Evolutionary conservation across 129 eudicot genomes (phyloP).

Genomic region (Helianthus tuberosus): DNA sequence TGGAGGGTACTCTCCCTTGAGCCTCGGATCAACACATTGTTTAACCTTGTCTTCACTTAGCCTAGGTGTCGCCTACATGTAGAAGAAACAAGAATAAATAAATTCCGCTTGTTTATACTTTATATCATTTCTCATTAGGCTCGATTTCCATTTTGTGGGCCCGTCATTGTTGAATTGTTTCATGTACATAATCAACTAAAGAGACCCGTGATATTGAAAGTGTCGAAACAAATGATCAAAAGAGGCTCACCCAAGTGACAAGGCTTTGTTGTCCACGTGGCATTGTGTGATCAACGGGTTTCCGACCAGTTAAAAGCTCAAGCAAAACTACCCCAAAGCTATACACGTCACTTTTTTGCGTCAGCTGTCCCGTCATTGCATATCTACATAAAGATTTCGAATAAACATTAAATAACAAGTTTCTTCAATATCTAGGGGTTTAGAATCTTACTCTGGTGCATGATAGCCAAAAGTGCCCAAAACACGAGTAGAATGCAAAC

Average conservation of each 20-base stretch:
- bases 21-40: constrained; percentile 90
- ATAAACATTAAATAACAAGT: not conserved
- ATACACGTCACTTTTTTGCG: constrained; percentile 90
- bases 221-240: too few species aligned
- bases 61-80: constrained; percentile 86
- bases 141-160: not conserved
- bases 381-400: constrained; percentile 48
- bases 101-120: not conserved
- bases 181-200: too few species aligned
- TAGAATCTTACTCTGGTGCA: constrained; percentile 83
- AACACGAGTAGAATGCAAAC: constrained; percentile 94
- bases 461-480: constrained; percentile 95
- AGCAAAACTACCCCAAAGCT: constrained; percentile 91
- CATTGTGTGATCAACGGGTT: constrained; percentile 96
- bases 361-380: constrained; percentile 95
- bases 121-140: not conserved
- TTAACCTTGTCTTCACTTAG: constrained; percentile 93
- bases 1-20: constrained; percentile 78
- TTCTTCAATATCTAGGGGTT: constrained; percentile 7
- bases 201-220: too few species aligned
- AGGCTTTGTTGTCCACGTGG: constrained; percentile 94
- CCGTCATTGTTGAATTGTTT: not conserved
- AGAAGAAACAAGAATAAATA: constrained; percentile 2
- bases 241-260: constrained; percentile 89
- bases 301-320: constrained; percentile 91